Base-by-base conservation (phyloP, 192 early-diverging fungal species). In the Coemansia sp. region DNA sequence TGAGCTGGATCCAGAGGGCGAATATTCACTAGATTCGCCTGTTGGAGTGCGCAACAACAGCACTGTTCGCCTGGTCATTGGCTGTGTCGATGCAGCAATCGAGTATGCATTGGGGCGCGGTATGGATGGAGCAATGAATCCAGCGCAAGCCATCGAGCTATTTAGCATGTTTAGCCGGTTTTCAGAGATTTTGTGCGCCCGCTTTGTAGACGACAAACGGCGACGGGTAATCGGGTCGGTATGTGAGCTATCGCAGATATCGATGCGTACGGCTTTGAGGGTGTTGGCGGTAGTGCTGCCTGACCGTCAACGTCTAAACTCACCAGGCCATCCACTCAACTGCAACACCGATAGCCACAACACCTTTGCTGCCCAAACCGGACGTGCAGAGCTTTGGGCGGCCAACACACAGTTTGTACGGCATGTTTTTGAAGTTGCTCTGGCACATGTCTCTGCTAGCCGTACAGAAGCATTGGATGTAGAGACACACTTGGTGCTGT, bases 1-100 rank as follows among this genome's bases (percentile, higher is more conserved):
- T 64, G 82, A 76, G 49, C 57, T 90, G 5, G 82, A 88, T 15
- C 79, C 80, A 14, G 63, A 80, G 0, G 80, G 87, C n/a, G 84
- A 87, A 43, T 88, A 82, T 38, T 77, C 81, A 40, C 79, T 81
- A 36, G 59, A 49, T 3, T 77, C 63, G 19, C 73, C 72, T 43
- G 72, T 58, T 2, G 87, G 87, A 0, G 60, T 75, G 33, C 73
- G 83, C 7, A 86, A 86, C 59, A 72, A 79, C 45, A 79, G 72
- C 51, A 79, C 71, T 6, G 76, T 80, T 2, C 55, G 53, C 0
- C 38, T 88, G 15, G 61, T 87, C 5, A 52, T 81, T 26, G 86
- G 86, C 13, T 74, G 77, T 19, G 76, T 83, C 45, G 88, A 90
- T 37, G 81, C 81, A 50, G 54, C 66, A 3, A 37, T 81, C 1